Conservation (phyloP, 768 basidiomycete species). For the Russula lepida region DNA sequence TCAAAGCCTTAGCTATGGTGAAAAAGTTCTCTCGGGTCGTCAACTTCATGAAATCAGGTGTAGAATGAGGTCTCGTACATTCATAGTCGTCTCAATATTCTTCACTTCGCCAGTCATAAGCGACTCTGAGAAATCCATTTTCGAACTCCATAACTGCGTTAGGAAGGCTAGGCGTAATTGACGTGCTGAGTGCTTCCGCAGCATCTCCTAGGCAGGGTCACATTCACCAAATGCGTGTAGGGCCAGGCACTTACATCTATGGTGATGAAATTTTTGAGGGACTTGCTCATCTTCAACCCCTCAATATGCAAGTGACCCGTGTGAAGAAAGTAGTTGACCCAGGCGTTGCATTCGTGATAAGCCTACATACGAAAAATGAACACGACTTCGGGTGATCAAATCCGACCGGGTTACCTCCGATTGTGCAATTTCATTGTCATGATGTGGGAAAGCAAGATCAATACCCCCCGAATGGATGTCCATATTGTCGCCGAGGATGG, state of each 20-base stretch:
- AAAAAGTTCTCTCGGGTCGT: slow-evolving; percentile 76
- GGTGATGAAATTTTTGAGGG: slow-evolving; percentile 97
- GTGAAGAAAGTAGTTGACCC: slow-evolving; percentile 99
- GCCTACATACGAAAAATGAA: slow-evolving; percentile 45
- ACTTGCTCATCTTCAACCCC: slow-evolving; percentile 99
- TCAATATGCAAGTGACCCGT: slow-evolving; percentile 98
- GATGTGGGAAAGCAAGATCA: slow-evolving; percentile 98
- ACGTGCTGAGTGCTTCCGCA: slow-evolving; percentile 72
- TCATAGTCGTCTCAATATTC: slow-evolving; percentile 72
- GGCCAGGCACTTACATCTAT: slow-evolving; percentile 56
- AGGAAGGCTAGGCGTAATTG: slow-evolving; percentile 90
- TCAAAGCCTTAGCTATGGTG: slow-evolving; percentile 71
- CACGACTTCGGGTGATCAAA: background rate
- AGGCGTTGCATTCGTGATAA: slow-evolving; percentile 81
- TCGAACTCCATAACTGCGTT: slow-evolving; percentile 83
- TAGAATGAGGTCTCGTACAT: slow-evolving; percentile 43
- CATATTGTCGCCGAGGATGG: slow-evolving; percentile 81
- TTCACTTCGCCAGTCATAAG: slow-evolving; percentile 85
- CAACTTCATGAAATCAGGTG: background rate
- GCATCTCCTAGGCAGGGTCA: slow-evolving; percentile 56
- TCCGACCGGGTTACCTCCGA: slow-evolving; percentile 55
- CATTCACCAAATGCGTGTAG: slow-evolving; percentile 5
- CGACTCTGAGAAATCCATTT: slow-evolving; percentile 90
- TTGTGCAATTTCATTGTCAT: slow-evolving; percentile 98
- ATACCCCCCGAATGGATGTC: slow-evolving; percentile 98